A percentile compares a stretch with the other conserved stretches of the same genome.
Evolutionary conservation across 2,329 filamentous ascomycete genomes (phyloP).

Genomic region (Akanthomyces muscarius): DNA sequence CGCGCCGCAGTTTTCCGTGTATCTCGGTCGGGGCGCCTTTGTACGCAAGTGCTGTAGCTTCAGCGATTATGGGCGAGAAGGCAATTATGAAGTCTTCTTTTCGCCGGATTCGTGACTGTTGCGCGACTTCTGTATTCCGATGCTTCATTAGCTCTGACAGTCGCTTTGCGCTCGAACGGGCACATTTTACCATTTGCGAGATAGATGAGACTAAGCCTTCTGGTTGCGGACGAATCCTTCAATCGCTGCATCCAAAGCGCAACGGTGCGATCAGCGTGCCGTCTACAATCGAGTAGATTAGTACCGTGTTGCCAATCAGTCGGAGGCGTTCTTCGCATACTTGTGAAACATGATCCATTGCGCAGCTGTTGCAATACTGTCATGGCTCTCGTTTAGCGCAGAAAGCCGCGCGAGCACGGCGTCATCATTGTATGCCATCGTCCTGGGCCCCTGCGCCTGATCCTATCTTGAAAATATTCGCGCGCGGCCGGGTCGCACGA

Average conservation of each 20-base stretch:
- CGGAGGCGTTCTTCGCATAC: conserved; percentile 45
- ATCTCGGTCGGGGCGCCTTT: conserved; percentile 82
- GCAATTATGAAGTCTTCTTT: conserved; percentile 91
- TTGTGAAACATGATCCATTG: conserved; percentile 99
- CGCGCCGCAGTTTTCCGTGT: conserved; percentile 80
- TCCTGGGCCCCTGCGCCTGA: neutral
- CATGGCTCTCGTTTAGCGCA: conserved; percentile 92
- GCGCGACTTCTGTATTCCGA: conserved; percentile 70
- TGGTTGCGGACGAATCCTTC: conserved; percentile 80
- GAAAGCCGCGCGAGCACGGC: conserved; percentile 92
- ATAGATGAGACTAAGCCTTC: conserved; percentile 87
- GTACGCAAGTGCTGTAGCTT: conserved; percentile 86
- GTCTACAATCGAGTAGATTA: conserved; percentile 45
- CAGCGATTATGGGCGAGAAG: conserved; percentile 86
- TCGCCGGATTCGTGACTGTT: conserved; percentile 88
- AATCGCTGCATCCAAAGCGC: conserved; percentile 88
- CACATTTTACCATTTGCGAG: conserved; percentile 76
- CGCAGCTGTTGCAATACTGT: conserved; percentile 91
- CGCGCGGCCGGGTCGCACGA: neutral
- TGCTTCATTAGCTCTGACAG: conserved; percentile 8
- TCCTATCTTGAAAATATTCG: conserved; percentile 20
- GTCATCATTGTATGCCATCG: conserved; percentile 94
- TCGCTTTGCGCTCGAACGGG: neutral
- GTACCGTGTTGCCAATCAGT: conserved; percentile 14
- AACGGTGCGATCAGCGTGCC: conserved; percentile 87